phyloP scores from a whole-genome alignment of 2,329 filamentous ascomycete genomes.

The Spiromastix sp. region DNA sequence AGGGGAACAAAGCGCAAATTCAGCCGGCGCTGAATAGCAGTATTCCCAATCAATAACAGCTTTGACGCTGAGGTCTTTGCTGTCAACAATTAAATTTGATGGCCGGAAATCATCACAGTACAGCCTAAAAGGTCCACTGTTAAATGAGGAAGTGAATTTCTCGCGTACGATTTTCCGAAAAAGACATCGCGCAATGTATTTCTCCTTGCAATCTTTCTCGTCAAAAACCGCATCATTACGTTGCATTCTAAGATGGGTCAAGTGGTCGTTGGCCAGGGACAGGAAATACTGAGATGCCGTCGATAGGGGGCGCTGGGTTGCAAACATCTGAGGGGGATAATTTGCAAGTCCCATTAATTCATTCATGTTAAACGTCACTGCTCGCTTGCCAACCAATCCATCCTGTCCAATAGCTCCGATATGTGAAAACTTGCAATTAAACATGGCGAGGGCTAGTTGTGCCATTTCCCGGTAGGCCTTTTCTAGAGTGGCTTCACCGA shows the following conservation, averaged over 20 bases:
- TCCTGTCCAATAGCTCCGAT: conserved; percentile 16
- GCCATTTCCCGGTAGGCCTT: conserved; percentile 17
- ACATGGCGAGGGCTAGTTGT: conserved; percentile 17
- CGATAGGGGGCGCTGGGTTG: conserved; percentile 11
- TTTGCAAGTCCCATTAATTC: conserved; percentile 13
- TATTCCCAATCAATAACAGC: conserved; percentile 22
- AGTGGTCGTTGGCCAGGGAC: conserved; percentile 17
- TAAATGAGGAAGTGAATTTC: conserved; percentile 12
- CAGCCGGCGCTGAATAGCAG: conserved; percentile 17
- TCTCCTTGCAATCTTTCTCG: conserved; percentile 16
- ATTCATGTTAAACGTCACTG: conserved; percentile 21
- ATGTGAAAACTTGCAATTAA: conserved; percentile 15
- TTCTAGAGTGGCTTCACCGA: conserved; percentile 14
- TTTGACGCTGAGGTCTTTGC: conserved; percentile 12
- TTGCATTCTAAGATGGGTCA: conserved; percentile 18
- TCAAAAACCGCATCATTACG: conserved; percentile 19
- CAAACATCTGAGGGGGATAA: conserved; percentile 14
- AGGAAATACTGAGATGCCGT: conserved; percentile 19
- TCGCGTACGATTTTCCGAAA: conserved; percentile 15
- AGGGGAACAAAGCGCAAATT: conserved; percentile 17
- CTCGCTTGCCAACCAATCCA: conserved; percentile 11
- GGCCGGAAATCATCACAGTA: conserved; percentile 23
- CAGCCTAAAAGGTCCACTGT: conserved; percentile 18
- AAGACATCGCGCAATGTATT: conserved; percentile 18
- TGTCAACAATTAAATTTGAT: conserved; percentile 18